These are phyloP conservation scores for Corylus americana DNA, from an alignment of 306 rosid species.

Conservation along the genomic window DNA sequence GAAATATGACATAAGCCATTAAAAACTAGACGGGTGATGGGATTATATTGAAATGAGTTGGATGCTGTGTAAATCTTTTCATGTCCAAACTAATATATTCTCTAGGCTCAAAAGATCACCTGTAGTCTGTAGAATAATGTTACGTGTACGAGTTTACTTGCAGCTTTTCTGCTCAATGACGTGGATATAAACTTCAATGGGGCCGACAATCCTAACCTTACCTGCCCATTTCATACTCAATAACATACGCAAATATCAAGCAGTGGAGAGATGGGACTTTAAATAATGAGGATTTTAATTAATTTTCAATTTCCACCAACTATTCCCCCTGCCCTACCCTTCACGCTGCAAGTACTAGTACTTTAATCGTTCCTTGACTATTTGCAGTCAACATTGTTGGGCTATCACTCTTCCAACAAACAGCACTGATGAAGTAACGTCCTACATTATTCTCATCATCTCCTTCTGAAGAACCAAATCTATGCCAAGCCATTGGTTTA, in stretches of 20 bases:
- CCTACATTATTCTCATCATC: slow-evolving; percentile 78
- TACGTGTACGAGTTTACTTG: background rate
- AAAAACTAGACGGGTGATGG: no score
- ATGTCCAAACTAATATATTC: no score
- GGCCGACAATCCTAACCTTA: background rate
- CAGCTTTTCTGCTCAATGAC: background rate
- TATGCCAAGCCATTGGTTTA: slow-evolving; percentile 81
- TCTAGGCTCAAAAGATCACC: background rate
- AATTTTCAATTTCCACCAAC: background rate
- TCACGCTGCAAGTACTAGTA: slow-evolving; percentile 84
- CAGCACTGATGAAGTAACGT: slow-evolving; percentile 90
- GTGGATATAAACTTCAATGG: background rate
- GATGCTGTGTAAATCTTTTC: no score
- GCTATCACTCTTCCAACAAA: slow-evolving; percentile 95
- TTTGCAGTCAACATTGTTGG: slow-evolving; percentile 92
- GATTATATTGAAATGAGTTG: no score
- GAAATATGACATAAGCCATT: no score
- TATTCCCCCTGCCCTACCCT: background rate
- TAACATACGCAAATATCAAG: background rate
- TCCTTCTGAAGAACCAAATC: slow-evolving; percentile 70
- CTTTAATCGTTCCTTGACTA: slow-evolving; percentile 94
- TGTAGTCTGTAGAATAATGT: background rate
- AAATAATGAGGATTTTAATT: background rate
- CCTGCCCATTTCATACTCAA: background rate
- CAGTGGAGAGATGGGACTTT: background rate